Evolutionary conservation across 2,329 filamentous ascomycete genomes (phyloP).

Genomic region (Zopfia rhizophila): DNA sequence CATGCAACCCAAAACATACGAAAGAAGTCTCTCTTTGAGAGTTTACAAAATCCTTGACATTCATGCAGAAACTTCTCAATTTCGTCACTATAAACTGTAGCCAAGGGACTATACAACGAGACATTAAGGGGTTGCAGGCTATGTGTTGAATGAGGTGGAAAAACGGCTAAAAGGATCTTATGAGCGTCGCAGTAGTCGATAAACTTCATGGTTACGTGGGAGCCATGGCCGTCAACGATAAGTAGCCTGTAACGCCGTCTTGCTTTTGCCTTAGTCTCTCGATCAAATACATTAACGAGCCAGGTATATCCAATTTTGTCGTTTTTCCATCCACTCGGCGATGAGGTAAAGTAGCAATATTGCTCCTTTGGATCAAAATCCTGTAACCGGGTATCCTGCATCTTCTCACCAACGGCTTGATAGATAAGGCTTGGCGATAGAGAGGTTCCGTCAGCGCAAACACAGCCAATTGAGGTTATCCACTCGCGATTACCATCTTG

Average conservation of each 20-base stretch:
- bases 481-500: too few relatives aligned
- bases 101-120: slow-evolving; percentile 25
- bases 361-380: neutral
- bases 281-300: slow-evolving; percentile 10
- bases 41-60: too few relatives aligned
- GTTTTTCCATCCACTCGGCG: slow-evolving; percentile 13
- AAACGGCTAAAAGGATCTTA: slow-evolving; percentile 13
- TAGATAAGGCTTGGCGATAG: too few relatives aligned
- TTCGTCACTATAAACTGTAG: too few relatives aligned
- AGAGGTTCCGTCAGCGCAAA: too few relatives aligned
- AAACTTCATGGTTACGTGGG: slow-evolving; percentile 16
- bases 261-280: slow-evolving; percentile 14
- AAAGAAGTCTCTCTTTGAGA: too few relatives aligned
- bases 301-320: slow-evolving; percentile 10
- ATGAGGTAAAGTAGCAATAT: slow-evolving; percentile 8
- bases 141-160: slow-evolving; percentile 20
- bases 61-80: too few relatives aligned
- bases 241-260: slow-evolving; percentile 6
- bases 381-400: too few relatives aligned
- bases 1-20: too few relatives aligned
- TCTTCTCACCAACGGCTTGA: too few relatives aligned
- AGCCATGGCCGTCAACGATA: slow-evolving; percentile 20
- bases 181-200: slow-evolving; percentile 10
- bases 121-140: slow-evolving; percentile 20
- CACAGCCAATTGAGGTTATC: too few relatives aligned